A percentile compares a stretch with the other conserved stretches of the same genome.
Conservation (phyloP, 208 protist genomes). For the Plasmodiophora brassicae region DNA sequence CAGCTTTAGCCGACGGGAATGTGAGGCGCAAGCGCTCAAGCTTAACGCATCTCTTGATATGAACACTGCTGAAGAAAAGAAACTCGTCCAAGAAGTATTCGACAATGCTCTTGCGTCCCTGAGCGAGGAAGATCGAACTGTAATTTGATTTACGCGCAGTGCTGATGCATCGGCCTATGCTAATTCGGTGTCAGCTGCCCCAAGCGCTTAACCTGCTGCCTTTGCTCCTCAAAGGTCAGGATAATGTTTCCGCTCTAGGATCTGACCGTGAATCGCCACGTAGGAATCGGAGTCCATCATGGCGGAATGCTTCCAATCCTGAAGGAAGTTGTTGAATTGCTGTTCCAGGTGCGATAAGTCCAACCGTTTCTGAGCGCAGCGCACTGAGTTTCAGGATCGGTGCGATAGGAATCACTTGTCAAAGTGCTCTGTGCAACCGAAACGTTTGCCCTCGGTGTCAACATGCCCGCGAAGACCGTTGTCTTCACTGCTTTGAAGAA, state of each 20-base stretch:
- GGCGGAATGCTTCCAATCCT: slow-evolving; percentile 96
- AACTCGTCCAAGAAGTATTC: slow-evolving; percentile 3
- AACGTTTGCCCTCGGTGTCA: slow-evolving; percentile 99
- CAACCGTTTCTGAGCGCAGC: too few relatives aligned
- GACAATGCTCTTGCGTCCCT: neutral
- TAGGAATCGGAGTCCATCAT: slow-evolving; percentile 98
- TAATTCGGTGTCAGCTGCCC: neutral
- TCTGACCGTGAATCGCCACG: neutral
- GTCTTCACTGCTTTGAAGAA: slow-evolving; percentile 96
- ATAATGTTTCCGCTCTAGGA: slow-evolving; percentile 79
- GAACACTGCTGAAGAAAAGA: neutral
- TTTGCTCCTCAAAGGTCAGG: slow-evolving; percentile 76
- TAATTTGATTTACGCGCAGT: too few relatives aligned
- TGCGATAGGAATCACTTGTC: slow-evolving; percentile 85
- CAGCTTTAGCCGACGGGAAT: slow-evolving; percentile 92
- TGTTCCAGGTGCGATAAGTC: slow-evolving; percentile 74
- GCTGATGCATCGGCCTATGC: too few relatives aligned
- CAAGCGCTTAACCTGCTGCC: slow-evolving; percentile 1
- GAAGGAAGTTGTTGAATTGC: slow-evolving; percentile 99
- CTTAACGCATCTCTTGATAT: neutral
- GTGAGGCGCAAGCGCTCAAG: slow-evolving; percentile 66
- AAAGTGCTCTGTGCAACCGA: slow-evolving; percentile 96
- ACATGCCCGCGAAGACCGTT: slow-evolving; percentile 97
- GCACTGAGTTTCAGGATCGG: too few relatives aligned
- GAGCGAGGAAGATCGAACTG: slow-evolving; percentile 23